Percentiles rank a stretch among this genome's conserved stretches.
Conservation (phyloP, 345 rosid genomes). For the Acer saccharum region DNA sequence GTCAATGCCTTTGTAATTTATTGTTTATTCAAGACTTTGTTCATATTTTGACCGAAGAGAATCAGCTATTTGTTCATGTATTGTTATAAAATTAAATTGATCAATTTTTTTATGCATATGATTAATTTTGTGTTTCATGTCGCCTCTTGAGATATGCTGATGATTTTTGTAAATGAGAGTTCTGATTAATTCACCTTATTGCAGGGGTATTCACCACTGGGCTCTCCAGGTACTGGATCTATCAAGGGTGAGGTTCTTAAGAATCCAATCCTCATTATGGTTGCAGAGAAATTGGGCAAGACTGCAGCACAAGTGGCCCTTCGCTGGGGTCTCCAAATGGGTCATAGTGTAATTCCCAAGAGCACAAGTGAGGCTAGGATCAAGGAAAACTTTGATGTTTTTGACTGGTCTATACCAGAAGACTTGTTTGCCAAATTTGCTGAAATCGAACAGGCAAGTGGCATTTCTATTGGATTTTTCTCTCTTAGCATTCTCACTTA, state of each 20-base stretch:
- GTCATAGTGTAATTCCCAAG: conserved; percentile 64
- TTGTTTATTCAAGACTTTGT: conserved; percentile 15
- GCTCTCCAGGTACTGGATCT: conserved; percentile 46
- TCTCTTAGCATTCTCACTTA: too few relatives aligned
- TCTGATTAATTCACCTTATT: neutral
- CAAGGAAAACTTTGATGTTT: conserved; percentile 46
- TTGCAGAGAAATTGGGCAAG: conserved; percentile 57
- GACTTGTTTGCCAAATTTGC: conserved; percentile 44
- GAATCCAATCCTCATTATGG: conserved; percentile 33
- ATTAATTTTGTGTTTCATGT: neutral
- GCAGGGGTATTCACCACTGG: conserved; percentile 69
- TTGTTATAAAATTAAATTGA: neutral
- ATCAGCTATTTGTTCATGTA: neutral
- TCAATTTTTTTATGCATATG: neutral
- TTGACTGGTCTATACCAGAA: conserved; percentile 51
- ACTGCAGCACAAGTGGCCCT: conserved; percentile 63
- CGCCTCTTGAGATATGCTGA: neutral
- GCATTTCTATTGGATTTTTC: neutral
- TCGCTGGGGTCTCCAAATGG: conserved; percentile 68
- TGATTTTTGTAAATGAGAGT: neutral
- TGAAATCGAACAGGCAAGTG: conserved; percentile 58
- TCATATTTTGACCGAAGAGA: neutral
- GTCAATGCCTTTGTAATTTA: conserved; percentile 3
- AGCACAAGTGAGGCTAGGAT: conserved; percentile 53
- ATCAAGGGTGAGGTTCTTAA: conserved; percentile 45